These are phyloP conservation scores for Rosa lucieae DNA, from an alignment of 306 rosid species.

Conservation along the genomic window DNA sequence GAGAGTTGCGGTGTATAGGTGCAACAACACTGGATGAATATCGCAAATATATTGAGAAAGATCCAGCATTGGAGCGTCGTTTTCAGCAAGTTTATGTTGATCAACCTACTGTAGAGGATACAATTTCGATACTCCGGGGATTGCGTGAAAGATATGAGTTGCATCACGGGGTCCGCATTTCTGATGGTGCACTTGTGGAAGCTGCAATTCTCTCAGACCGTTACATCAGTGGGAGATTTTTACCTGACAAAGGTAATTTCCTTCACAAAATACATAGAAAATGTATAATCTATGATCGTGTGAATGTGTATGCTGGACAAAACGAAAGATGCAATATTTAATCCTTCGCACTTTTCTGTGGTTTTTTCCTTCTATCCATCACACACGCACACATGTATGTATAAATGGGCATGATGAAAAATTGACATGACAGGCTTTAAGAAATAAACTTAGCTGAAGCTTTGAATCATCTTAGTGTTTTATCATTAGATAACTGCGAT, in stretches of 20 bases:
- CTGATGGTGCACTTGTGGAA: constrained; percentile 94
- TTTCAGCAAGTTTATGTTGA: constrained; percentile 98
- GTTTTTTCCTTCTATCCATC: neutral
- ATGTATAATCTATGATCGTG: neutral
- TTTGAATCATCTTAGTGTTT: neutral
- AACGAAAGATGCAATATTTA: neutral
- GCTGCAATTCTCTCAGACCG: constrained; percentile 98
- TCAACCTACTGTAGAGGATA: constrained; percentile 88
- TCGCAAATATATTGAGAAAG: constrained; percentile 96
- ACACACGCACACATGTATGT: neutral
- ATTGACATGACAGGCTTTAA: neutral
- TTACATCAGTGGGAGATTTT: constrained; percentile 93
- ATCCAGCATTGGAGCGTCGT: constrained; percentile 96
- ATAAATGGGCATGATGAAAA: neutral
- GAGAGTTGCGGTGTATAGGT: constrained; percentile 94
- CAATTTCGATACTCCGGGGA: constrained; percentile 87
- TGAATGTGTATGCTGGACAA: neutral
- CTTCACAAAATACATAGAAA: neutral
- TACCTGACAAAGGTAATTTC: constrained; percentile 93
- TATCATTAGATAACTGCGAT: neutral
- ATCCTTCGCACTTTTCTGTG: neutral
- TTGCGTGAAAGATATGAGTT: constrained; percentile 95
- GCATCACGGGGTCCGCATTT: constrained; percentile 98
- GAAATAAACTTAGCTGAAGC: neutral
- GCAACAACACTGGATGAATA: constrained; percentile 97